Conservation (phyloP, 2,329 filamentous ascomycete genomes). For the Sarocladium brachiariae region DNA sequence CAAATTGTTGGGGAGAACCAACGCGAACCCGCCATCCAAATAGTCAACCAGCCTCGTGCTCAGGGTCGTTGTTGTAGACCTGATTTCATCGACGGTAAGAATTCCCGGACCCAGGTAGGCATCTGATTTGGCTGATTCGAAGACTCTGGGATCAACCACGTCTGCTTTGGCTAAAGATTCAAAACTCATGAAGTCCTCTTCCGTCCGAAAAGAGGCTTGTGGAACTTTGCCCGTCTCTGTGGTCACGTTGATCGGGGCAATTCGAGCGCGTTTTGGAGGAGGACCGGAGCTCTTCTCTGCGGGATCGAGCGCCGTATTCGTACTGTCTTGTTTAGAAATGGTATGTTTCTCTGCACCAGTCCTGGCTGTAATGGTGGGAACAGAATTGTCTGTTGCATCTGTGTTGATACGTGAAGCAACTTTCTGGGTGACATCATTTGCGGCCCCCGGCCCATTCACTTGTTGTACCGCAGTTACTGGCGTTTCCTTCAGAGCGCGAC, state of each 20-base stretch:
- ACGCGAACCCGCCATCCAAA: conserved; percentile 20
- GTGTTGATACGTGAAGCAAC: too few species aligned
- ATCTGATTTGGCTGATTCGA: not conserved
- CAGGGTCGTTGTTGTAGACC: conserved; percentile 16
- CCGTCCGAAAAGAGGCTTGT: not conserved
- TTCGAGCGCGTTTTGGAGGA: not conserved
- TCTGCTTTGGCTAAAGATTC: not conserved
- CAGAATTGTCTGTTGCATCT: too few species aligned
- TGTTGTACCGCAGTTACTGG: too few species aligned
- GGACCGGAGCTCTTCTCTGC: not conserved
- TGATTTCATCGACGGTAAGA: conserved; percentile 19
- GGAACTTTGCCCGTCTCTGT: not conserved
- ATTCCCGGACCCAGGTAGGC: conserved; percentile 31
- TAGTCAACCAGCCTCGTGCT: conserved; percentile 18
- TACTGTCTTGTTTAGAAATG: not conserved
- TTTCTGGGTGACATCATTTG: too few species aligned
- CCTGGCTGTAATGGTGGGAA: too few species aligned
- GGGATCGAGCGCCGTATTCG: not conserved
- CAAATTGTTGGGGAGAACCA: conserved; percentile 19
- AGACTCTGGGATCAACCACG: conserved; percentile 5
- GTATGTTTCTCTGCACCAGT: too few species aligned
- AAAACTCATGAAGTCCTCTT: not conserved
- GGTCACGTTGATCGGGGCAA: not conserved
- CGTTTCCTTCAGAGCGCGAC: too few species aligned
- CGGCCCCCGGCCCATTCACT: too few species aligned